Base-by-base conservation (phyloP, 108 stramenopile genomes). In the Fragilaria crotonensis region DNA sequence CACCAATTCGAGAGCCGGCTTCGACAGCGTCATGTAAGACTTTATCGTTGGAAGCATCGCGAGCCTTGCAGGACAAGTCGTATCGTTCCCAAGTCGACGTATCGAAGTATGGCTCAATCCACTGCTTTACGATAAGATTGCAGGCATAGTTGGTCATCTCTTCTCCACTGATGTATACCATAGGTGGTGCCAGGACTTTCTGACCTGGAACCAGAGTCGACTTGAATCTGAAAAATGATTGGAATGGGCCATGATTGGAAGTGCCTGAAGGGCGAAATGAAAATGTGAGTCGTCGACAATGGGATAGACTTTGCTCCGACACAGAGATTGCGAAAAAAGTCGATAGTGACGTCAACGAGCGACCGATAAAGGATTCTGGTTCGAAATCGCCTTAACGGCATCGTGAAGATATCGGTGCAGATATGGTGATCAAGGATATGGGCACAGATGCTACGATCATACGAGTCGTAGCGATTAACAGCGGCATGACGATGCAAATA, bases 91-190 rank as follows among this genome's bases (percentile, higher is more conserved):
- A 97, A 0, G 48, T 26, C 20, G 73, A 67, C 5, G 70, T 87
- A 64, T 95, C 88, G 59, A 97, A 92, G 78, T 95, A 87, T 20
- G 96, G 96, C 46, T 89, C 75, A 63, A 97, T 83, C 96, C 95
- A 97, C 57, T 92, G 50, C 9, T 97, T 71, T 5, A 96, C 71
- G 52, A 97, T 76, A 47, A 97, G 85, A 28, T 93, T 59, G 52
- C 78, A 80, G 33, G 90, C 84, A 70, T 97, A 97, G 60, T 90
- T 78, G 14, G 96, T 97, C 96, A 97, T 97, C 78, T 96, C 96
- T 68, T 96, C 96, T 21, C 96, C 96, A 27, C 77, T 52, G 73
- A 96, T 96, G 81, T 94, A 96, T 0, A 96, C 96, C 93, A 96
- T 90, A 33, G 93, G 87, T 31, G 95, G 93, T 4, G 92, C 92